Evolutionary conservation across 352 stramenopile genomes (phyloP).

Genomic region (Phytopythium litorale): DNA sequence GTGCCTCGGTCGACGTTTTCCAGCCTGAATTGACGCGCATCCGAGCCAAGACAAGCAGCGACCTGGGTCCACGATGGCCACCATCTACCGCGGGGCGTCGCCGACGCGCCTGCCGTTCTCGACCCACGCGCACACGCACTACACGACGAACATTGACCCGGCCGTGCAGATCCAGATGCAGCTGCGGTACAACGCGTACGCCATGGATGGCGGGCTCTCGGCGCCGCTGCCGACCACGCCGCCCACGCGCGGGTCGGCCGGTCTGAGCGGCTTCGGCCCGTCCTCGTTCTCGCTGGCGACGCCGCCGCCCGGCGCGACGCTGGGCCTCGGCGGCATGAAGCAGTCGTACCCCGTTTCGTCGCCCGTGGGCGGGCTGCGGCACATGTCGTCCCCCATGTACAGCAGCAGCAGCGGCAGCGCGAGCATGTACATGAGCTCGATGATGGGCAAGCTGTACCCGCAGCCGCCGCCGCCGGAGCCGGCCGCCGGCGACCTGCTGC

Average conservation of each 20-base stretch:
- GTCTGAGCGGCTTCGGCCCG: conserved; percentile 3
- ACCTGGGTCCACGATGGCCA: conserved; percentile 32
- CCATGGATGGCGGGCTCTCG: conserved; percentile 37
- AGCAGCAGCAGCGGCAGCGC: conserved; percentile 15
- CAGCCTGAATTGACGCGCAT: neutral
- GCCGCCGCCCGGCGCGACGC: conserved; percentile 32
- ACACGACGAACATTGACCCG: conserved; percentile 42
- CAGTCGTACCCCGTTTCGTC: conserved; percentile 20
- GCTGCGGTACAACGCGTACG: conserved; percentile 48
- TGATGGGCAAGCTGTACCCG: conserved; percentile 45
- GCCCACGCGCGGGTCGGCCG: conserved; percentile 13
- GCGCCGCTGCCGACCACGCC: conserved; percentile 30
- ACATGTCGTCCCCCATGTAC: conserved; percentile 15
- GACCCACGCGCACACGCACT: conserved; percentile 47
- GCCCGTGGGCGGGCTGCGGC: neutral
- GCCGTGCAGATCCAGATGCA: conserved; percentile 52
- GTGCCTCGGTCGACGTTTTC: neutral
- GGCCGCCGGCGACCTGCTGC: conserved; percentile 42
- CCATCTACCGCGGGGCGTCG: conserved; percentile 63
- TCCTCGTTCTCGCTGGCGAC: conserved; percentile 14
- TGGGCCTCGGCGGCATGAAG: conserved; percentile 30
- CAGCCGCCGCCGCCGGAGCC: conserved; percentile 38
- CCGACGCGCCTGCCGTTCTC: conserved; percentile 58
- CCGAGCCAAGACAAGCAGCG: neutral
- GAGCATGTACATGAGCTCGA: conserved; percentile 18